These are phyloP conservation scores for Alternaria triticina DNA, from an alignment of 2,329 filamentous ascomycete genomes.

Conservation along the genomic window DNA sequence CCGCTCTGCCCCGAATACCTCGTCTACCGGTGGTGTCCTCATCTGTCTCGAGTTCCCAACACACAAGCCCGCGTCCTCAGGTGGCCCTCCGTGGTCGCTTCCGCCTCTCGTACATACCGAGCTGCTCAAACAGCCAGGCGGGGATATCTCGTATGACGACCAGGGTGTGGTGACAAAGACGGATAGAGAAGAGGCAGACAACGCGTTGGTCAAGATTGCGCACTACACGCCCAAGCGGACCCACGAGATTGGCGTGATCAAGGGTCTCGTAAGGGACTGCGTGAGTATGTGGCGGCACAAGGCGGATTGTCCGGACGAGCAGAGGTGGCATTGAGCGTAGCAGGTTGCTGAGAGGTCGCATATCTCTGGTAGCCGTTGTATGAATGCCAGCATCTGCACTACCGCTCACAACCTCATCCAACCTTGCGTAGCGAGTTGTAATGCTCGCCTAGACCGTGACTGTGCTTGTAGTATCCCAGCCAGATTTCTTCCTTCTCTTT, in stretches of 20 bases:
- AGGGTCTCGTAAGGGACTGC: slow-evolving; percentile 58
- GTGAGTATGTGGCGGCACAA: slow-evolving; percentile 57
- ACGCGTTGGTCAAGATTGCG: slow-evolving; percentile 54
- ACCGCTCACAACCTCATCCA: slow-evolving; percentile 23
- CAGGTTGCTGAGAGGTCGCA: background rate
- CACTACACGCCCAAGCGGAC: slow-evolving; percentile 64
- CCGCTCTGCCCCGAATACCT: slow-evolving; percentile 27
- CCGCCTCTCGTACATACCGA: slow-evolving; percentile 73
- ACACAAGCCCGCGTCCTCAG: slow-evolving; percentile 67
- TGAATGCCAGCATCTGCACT: background rate
- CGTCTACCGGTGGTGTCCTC: slow-evolving; percentile 53
- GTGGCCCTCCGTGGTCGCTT: slow-evolving; percentile 76
- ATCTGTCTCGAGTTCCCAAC: slow-evolving; percentile 80
- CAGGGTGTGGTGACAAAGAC: slow-evolving; percentile 58
- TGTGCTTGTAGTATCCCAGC: slow-evolving; percentile 94
- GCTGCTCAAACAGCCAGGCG: slow-evolving; percentile 73
- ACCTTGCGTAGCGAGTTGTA: slow-evolving; percentile 80
- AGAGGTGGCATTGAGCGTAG: slow-evolving; percentile 4
- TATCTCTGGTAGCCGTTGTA: background rate
- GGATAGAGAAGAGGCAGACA: slow-evolving; percentile 51
- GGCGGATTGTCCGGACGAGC: slow-evolving; percentile 8
- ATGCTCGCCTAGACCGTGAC: slow-evolving; percentile 93
- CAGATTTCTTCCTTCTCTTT: slow-evolving; percentile 69
- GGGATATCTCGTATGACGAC: slow-evolving; percentile 67
- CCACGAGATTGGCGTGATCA: slow-evolving; percentile 54